Conservation (phyloP, 345 rosid genomes). For the Psidium friedrichsthalianum region DNA sequence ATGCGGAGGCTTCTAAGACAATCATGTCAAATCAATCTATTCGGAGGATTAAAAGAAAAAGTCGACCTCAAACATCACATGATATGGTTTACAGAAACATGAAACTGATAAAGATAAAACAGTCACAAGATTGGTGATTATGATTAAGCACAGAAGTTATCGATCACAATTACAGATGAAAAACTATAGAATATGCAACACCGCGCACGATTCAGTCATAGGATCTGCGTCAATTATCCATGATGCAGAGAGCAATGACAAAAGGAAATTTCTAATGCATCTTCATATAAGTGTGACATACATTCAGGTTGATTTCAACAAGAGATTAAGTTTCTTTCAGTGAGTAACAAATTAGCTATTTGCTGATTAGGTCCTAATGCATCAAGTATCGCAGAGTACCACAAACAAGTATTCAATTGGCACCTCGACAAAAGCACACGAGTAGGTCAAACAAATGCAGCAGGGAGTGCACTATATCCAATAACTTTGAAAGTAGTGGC, state of each 20-base stretch:
- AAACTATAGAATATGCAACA: not conserved
- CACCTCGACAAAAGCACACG: not conserved
- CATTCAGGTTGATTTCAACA: not conserved
- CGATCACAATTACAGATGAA: not conserved
- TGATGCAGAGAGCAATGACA: not conserved
- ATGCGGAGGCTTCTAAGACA: not conserved
- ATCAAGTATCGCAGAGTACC: not conserved
- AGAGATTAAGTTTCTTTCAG: not conserved
- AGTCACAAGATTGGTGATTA: not conserved
- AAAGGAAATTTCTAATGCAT: not conserved
- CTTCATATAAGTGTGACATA: not conserved
- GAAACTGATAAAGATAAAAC: not conserved
- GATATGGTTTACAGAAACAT: not conserved
- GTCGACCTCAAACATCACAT: not conserved
- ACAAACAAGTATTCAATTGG: not conserved
- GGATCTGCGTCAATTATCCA: not conserved
- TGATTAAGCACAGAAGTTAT: not conserved
- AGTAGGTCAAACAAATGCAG: not conserved
- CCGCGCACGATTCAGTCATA: not conserved
- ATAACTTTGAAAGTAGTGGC: not conserved
- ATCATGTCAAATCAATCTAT: not conserved
- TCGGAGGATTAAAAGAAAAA: not conserved
- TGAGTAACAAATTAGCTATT: not conserved
- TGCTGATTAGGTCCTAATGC: not conserved
- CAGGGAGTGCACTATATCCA: not conserved